phyloP scores from a whole-genome alignment of 2,329 filamentous ascomycete species.

The Aspergillus terreus region DNA sequence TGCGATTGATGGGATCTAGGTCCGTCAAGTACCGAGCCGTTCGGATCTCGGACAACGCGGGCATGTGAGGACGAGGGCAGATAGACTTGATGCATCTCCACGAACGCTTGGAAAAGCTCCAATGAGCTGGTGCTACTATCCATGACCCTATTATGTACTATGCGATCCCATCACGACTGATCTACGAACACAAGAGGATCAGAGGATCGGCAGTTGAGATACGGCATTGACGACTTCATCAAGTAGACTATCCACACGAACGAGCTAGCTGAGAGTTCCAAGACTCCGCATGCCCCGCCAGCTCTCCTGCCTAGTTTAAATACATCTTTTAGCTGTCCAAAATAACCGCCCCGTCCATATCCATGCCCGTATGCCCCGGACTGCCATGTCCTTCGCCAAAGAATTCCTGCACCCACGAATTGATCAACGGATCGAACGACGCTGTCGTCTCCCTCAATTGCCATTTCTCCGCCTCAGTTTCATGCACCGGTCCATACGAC shows the following conservation, averaged over 20 bases:
- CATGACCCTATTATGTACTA: no score
- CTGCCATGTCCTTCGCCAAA: constrained; percentile 3
- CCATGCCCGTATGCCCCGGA: background rate
- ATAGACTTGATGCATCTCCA: no score
- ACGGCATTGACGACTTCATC: background rate
- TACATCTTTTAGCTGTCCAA: background rate
- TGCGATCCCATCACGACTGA: background rate
- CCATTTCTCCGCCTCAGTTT: background rate
- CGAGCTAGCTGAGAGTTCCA: background rate
- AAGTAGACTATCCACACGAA: no score
- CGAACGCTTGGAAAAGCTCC: background rate
- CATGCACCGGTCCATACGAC: background rate
- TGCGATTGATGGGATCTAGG: background rate
- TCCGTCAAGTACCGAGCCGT: background rate
- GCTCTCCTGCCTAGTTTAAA: background rate
- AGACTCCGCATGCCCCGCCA: background rate
- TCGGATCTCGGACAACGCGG: background rate
- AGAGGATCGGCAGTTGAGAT: background rate
- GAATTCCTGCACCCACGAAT: constrained; percentile 9
- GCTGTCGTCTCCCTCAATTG: background rate
- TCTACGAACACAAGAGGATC: background rate
- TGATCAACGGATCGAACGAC: constrained; percentile 8
- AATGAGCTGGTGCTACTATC: background rate
- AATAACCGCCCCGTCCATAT: constrained; percentile 1
- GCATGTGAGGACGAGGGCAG: background rate